Base-by-base conservation (phyloP, 306 rosid genomes). In the Dryas alaskensis region DNA sequence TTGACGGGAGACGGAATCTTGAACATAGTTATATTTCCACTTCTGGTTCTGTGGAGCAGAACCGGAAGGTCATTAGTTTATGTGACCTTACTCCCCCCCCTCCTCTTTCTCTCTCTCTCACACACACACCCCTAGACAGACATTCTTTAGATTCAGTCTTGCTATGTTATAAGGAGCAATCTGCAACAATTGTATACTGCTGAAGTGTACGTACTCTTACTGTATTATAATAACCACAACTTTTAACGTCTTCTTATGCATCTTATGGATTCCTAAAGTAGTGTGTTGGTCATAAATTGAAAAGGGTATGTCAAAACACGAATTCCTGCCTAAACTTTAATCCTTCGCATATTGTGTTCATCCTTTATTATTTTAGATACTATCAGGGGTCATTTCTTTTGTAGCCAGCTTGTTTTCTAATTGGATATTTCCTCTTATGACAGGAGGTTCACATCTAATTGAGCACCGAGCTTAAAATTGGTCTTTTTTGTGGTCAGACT, bases 391-490 rank as follows among this genome's bases (percentile, higher is more conserved):
- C 37, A 37, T 63, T 62, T 63, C 54, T 51, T 48, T 67, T 50
- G 46, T 64, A 47, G 70, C 25, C 22, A 42, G 25, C 64, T 19
- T 70, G 40, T 63, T 75, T 43, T 62, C 62, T 72, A 60, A 72
- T 69, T 17, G 62, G 62, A 65, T 27, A 40, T 60, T 70, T 59
- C 60, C 65, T 50, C 60, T 47, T 9, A 8, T 73, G 78, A 51
- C 81, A 60, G 81, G 74, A 60, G 49, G 63, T 16, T 77, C 16
- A 3, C 42, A 70, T 58, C 51, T 22, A 2, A 25, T 22, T 47
- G 61, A 61, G 2, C 40, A 10, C 14, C 16, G 27, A 60, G 67
- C 46, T 31, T 31, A 31, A 31, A 31, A 31, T 31, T 31, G 37
- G 37, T 31, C 3, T 31, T 31, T 31, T 31, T 31, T 31, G 37